phyloP scores from a whole-genome alignment of 1,284 basidiomycete genomes.

The Malassezia japonica region DNA sequence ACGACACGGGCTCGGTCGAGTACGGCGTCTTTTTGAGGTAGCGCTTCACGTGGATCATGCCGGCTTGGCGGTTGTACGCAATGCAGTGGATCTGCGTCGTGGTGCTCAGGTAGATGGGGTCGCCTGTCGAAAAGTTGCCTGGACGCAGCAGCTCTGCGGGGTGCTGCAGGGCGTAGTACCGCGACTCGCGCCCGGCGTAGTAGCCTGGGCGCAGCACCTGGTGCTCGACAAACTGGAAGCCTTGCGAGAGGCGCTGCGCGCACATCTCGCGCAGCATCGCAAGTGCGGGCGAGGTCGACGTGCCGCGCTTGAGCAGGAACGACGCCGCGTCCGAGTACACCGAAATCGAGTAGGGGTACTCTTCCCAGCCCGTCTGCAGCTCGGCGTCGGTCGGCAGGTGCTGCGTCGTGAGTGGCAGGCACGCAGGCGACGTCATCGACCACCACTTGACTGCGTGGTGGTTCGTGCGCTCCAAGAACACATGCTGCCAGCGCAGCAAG shows the following conservation, averaged over 20 bases:
- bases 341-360: conserved; percentile 43
- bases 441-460: conserved; percentile 90
- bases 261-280: conserved; percentile 84
- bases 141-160: conserved; percentile 45
- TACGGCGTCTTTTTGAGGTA: conserved; percentile 68
- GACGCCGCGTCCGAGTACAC: conserved; percentile 39
- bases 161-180: conserved; percentile 28
- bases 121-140: conserved; percentile 39
- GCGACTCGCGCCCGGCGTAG: conserved; percentile 20
- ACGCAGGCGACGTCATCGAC: conserved; percentile 57
- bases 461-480: conserved; percentile 65
- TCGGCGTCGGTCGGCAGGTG: conserved; percentile 42
- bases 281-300: conserved; percentile 59
- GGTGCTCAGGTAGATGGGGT: conserved; percentile 80
- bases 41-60: conserved; percentile 75
- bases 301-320: conserved; percentile 48
- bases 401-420: conserved; percentile 85
- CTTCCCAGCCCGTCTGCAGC: conserved; percentile 37
- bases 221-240: conserved; percentile 77
- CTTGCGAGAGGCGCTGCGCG: conserved; percentile 78
- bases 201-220: conserved; percentile 4
- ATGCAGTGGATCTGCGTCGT: conserved; percentile 90
- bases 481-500: conserved; percentile 61
- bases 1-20: conserved; percentile 58
- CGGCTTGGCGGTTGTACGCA: conserved; percentile 65